phyloP scores from a whole-genome alignment of 2,329 filamentous ascomycete genomes.

The Fusarium zealandicum region DNA sequence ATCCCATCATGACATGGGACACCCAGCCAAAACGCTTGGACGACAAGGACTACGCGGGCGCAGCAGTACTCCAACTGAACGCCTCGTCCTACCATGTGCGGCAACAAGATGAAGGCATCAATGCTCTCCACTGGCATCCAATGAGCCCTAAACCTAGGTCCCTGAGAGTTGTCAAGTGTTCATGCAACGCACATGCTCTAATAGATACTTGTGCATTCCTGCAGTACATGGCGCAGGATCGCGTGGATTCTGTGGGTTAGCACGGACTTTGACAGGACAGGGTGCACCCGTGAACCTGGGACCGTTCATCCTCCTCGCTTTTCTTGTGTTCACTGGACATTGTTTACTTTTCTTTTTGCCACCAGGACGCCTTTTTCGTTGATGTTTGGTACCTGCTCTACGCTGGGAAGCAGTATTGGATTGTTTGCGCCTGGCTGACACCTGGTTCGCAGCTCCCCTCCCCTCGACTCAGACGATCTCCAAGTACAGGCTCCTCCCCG shows the following conservation, averaged over 20 bases:
- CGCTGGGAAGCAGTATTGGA: constrained; percentile 2
- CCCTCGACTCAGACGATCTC: constrained; percentile 31
- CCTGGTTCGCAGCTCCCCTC: constrained; percentile 34
- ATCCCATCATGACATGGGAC: constrained; percentile 11
- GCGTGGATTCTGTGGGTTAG: constrained; percentile 6
- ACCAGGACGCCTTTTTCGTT: background rate
- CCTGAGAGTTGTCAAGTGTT: constrained; percentile 10
- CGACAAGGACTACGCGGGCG: constrained; percentile 16
- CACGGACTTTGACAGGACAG: constrained; percentile 6
- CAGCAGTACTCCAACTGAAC: constrained; percentile 11
- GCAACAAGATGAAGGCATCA: constrained; percentile 17
- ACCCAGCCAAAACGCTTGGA: constrained; percentile 14
- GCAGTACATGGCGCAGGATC: constrained; percentile 11
- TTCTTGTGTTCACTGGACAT: constrained; percentile 1
- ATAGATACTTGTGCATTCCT: constrained; percentile 5
- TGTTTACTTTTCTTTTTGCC: background rate
- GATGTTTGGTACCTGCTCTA: background rate
- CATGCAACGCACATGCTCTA: constrained; percentile 17
- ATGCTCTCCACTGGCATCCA: too few relatives aligned
- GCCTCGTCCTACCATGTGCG: constrained; percentile 12
- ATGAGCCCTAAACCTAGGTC: constrained; percentile 1
- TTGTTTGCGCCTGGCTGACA: constrained; percentile 29
- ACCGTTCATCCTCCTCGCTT: constrained; percentile 10
- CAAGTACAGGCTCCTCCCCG: constrained; percentile 45
- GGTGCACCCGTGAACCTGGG: constrained; percentile 10